Evolutionary conservation across 345 rosid genomes (phyloP), one percentile per base, ranked within the genome.

Genomic region (Ailanthus altissimus): DNA sequence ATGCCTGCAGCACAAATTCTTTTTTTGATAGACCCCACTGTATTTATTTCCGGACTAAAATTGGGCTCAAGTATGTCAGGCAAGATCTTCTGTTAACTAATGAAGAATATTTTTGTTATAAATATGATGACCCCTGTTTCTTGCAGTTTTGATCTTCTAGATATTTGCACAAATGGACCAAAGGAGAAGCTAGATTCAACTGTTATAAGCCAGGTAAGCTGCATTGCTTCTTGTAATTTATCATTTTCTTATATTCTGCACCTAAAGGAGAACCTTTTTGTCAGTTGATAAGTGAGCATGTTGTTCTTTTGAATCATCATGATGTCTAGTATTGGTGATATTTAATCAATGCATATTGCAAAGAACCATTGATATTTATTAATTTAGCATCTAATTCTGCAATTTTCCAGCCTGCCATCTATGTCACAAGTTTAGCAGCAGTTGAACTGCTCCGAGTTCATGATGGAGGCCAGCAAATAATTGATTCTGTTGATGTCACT

Each of bases 401-500:
- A 32, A 82, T 60, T 69, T 69, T 77, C 67, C 93, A 97, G 99
- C 99, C 99, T 77, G 99, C 97, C 81, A 97, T 97, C 74, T 97
- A 94, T 85, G 98, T 97, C 81, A 92, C 99, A 51, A 94, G 99
- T 85, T 85, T 97, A 76, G 99, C 99, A 57, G 98, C 99, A 16
- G 97, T 97, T 54, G 99, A 94, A 78, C 79, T 97, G 72, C 90
- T 94, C 25, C 93, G 97, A 59, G 90, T 89, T 45, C 90, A 90
- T 47, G 96, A 97, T 67, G 95, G 95, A 26, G 98, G 99, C 20
- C 93, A 86, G 72, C 90, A 90, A 72, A 90, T 92, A 81, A 94
- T 92, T 77, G 91, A 92, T 85, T 92, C 98, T 15, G 90, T 90
- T 78, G 97, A 97, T 86, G 97, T 94, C 62, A 92, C 97, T 11